Percentiles rank a stretch among this genome's conserved stretches.
phyloP scores from a whole-genome alignment of 495 filamentous ascomycete species.

The Hypoxylon crocopeplum region DNA sequence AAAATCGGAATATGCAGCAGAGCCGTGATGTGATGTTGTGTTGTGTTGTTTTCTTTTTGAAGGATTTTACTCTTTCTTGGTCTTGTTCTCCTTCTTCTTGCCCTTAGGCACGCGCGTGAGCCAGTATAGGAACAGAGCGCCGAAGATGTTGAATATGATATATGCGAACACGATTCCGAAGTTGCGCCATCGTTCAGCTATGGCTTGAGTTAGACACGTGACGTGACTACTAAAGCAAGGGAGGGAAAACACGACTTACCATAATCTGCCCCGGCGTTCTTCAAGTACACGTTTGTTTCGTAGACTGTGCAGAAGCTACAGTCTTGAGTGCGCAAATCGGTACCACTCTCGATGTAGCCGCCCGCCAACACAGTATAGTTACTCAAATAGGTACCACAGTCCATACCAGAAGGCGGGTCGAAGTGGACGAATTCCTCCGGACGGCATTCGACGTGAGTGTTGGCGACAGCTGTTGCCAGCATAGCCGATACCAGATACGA shows the following conservation, averaged over 20 bases:
- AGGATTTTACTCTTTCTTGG: constrained; percentile 38
- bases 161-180: constrained; percentile 74
- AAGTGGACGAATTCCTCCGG: constrained; percentile 65
- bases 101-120: constrained; percentile 76
- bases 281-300: constrained; percentile 69
- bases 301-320: constrained; percentile 69
- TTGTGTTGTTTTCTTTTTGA: no score
- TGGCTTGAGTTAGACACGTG: constrained; percentile 15
- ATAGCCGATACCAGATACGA: constrained; percentile 73
- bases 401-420: constrained; percentile 57
- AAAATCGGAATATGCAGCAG: no score
- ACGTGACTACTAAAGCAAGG: neutral
- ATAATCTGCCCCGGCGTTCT: constrained; percentile 55
- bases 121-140: constrained; percentile 79
- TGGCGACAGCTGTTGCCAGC: constrained; percentile 67
- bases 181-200: constrained; percentile 68
- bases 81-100: constrained; percentile 54
- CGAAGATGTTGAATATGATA: constrained; percentile 78
- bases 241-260: constrained; percentile 33
- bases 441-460: constrained; percentile 64
- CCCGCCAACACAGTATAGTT: constrained; percentile 40
- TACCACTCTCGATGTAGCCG: constrained; percentile 62
- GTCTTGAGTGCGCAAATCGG: constrained; percentile 47
- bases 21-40: no score
- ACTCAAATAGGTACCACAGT: constrained; percentile 65